These are phyloP conservation scores for Tricholoma terreum DNA, from an alignment of 768 basidiomycete genomes.

Conservation along the genomic window DNA sequence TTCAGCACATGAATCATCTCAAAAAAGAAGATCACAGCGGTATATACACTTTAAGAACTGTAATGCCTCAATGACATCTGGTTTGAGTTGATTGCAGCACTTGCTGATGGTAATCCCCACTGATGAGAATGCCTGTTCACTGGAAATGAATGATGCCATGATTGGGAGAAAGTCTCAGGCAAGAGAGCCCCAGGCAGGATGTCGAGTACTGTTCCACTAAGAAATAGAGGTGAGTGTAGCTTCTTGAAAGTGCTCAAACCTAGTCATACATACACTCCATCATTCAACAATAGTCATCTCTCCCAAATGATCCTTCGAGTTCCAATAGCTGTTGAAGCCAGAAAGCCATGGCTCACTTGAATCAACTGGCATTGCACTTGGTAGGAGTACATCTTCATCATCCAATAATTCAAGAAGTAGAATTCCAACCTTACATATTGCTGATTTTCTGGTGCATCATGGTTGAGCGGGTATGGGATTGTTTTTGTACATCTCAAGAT, in stretches of 20 bases:
- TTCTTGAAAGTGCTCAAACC: no score
- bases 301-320: conserved; percentile 1
- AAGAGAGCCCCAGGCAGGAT: conserved; percentile 32
- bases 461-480: no score
- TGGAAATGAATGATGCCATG: conserved; percentile 37
- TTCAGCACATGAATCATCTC: conserved; percentile 1
- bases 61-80: conserved; percentile 32
- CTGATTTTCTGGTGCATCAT: no score
- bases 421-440: no score
- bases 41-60: conserved; percentile 23
- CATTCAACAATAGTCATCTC: conserved; percentile 18
- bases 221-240: conserved; percentile 6
- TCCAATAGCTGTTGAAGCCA: conserved; percentile 25
- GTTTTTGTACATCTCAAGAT: no score
- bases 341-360: conserved; percentile 11
- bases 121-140: conserved; percentile 37
- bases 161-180: conserved; percentile 36
- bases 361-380: no score
- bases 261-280: conserved; percentile 24
- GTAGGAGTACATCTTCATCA: no score
- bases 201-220: neutral
- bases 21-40: conserved; percentile 21
- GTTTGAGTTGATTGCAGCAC: conserved; percentile 28
- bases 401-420: no score
- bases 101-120: conserved; percentile 39